Percentiles rank a stretch among this genome's conserved stretches.
These are phyloP conservation scores for Tricholoma terreum DNA, from an alignment of 768 basidiomycete species.

Conservation along the genomic window DNA sequence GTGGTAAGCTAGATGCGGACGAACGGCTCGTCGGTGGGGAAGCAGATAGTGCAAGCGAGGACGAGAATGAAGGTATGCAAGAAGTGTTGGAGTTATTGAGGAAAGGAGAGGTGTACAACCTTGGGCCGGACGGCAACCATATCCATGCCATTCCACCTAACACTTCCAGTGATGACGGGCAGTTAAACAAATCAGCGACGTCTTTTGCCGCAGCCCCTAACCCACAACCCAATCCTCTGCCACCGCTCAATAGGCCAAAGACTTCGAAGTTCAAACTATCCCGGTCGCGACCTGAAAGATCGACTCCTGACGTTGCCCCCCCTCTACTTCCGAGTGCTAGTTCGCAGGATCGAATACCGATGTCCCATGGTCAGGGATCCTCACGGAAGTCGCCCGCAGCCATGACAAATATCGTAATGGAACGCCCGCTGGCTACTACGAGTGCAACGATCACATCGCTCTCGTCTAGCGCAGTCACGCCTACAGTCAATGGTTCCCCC, in stretches of 20 bases:
- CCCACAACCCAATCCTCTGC: conserved; percentile 14
- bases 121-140: conserved; percentile 44
- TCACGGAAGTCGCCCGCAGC: conserved; percentile 30
- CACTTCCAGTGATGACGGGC: not conserved
- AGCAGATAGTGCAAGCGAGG: conserved; percentile 55
- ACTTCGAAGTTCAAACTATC: conserved; percentile 51
- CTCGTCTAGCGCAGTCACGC: conserved; percentile 12
- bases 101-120: conserved; percentile 51
- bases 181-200: not conserved
- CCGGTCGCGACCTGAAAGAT: conserved; percentile 30
- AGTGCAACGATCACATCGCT: conserved; percentile 6
- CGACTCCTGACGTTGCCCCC: conserved; percentile 9
- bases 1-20: conserved; percentile 53
- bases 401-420: conserved; percentile 6
- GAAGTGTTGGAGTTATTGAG: conserved; percentile 51
- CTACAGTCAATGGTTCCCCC: conserved; percentile 37
- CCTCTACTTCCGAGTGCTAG: conserved; percentile 5
- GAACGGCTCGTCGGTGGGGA: conserved; percentile 49
- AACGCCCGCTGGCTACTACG: conserved; percentile 8
- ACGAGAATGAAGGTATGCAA: conserved; percentile 46
- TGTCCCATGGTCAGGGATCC: conserved; percentile 27
- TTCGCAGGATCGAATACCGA: conserved; percentile 23
- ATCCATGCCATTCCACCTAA: conserved; percentile 20
- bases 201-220: conserved; percentile 6
- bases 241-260: conserved; percentile 35